Conservation (phyloP, 2,329 filamentous ascomycete species). For the Dryadomyces quercus-mongolicae region DNA sequence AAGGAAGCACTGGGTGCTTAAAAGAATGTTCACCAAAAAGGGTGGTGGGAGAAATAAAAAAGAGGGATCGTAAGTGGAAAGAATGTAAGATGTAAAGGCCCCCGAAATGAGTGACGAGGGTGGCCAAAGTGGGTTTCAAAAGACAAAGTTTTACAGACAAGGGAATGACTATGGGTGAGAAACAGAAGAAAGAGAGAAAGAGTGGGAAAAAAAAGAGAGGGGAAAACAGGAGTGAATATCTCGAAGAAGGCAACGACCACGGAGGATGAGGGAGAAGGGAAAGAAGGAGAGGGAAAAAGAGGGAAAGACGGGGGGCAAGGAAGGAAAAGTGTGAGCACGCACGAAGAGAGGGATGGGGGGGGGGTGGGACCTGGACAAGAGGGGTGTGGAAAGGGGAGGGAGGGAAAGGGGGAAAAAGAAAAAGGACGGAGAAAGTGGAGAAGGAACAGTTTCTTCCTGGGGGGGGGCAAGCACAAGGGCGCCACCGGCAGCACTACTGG, state of each 20-base stretch:
- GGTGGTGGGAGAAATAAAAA: constrained; percentile 18
- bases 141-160: constrained; percentile 28
- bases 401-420: constrained; percentile 6
- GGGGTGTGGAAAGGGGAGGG: neutral
- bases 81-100: constrained; percentile 29
- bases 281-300: constrained; percentile 21
- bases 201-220: constrained; percentile 28
- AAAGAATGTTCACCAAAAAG: constrained; percentile 1
- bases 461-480: neutral
- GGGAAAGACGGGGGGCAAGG: constrained; percentile 10
- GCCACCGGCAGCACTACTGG: neutral
- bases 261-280: constrained; percentile 12
- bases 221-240: constrained; percentile 3
- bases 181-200: constrained; percentile 17
- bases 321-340: constrained; percentile 4
- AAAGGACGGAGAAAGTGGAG: constrained; percentile 11
- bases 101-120: constrained; percentile 40
- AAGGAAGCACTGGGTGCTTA: neutral
- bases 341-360: constrained; percentile 5
- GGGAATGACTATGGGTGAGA: constrained; percentile 32
- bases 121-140: constrained; percentile 16
- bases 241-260: constrained; percentile 17
- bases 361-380: neutral
- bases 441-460: constrained; percentile 6
- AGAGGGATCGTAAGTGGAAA: constrained; percentile 19